Conservation (phyloP, 208 protist genomes). For the Angomonas deanei region DNA sequence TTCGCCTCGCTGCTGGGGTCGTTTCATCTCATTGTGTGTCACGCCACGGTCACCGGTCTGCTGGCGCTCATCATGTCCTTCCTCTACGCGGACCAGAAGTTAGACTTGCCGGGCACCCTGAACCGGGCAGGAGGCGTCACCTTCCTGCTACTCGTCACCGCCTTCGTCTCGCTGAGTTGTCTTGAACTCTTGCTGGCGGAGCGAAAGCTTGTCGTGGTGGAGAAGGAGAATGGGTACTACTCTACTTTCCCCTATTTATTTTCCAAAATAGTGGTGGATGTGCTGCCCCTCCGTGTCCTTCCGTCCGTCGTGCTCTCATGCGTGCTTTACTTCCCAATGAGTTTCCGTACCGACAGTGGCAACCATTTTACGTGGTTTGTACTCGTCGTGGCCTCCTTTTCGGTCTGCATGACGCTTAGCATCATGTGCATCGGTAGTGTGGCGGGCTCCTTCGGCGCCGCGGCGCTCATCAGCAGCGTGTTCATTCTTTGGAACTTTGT, state of each 20-base stretch:
- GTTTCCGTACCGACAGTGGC: constrained; percentile 73
- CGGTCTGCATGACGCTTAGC: constrained; percentile 73
- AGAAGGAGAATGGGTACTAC: constrained; percentile 89
- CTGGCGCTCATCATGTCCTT: constrained; percentile 74
- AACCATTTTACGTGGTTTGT: constrained; percentile 88
- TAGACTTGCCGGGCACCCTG: constrained; percentile 80
- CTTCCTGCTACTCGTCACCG: constrained; percentile 81
- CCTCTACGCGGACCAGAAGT: constrained; percentile 72
- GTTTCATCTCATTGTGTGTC: constrained; percentile 77
- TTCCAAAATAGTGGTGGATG: constrained; percentile 86
- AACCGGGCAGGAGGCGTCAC: constrained; percentile 84
- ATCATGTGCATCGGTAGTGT: constrained; percentile 80
- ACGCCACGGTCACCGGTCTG: constrained; percentile 68
- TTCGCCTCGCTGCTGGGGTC: constrained; percentile 58
- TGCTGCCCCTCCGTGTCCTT: constrained; percentile 82
- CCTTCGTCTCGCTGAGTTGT: constrained; percentile 82
- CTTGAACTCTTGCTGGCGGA: constrained; percentile 86
- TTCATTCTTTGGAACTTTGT: constrained; percentile 90
- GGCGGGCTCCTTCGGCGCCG: constrained; percentile 66
- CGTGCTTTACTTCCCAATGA: constrained; percentile 91
- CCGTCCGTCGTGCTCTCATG: constrained; percentile 76
- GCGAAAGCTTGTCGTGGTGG: constrained; percentile 83
- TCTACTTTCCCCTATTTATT: constrained; percentile 81
- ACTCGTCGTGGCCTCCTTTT: constrained; percentile 77
- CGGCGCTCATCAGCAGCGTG: constrained; percentile 81